Base-by-base conservation (phyloP, 108 stramenopile species). In the Cyclotella atomus region DNA sequence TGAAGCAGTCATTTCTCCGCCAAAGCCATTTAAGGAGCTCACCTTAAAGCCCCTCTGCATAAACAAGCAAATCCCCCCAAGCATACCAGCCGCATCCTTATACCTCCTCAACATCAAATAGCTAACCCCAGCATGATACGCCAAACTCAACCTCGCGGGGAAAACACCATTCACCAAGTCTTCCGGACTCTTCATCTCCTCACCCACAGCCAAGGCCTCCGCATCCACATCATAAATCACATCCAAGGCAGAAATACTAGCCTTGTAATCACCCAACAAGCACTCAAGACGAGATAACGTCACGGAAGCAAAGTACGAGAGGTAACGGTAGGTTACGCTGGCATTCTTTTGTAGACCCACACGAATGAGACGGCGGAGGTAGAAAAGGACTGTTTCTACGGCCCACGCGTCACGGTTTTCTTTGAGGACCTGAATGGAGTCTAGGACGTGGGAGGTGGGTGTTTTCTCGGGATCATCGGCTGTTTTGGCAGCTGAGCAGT, bases 31-130 rank as follows among this genome's bases (percentile, higher is more conserved):
- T n/a, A 41, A 41, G 7, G 9, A 12, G 38, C 70, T 68, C 66
- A 83, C 75, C 85, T 92, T 90, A 82, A 97, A 90, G 20, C 90
- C 91, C 36, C 91, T 72, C 61, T 90, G 88, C 85, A 93, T 87
- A 70, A 83, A 87, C 30, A 89, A 63, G 68, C 92, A 92, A 24
- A 95, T 81, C 29, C 87, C 84, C 38, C 87, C 88, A 15, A 97
- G 80, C 59, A 88, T 79, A 17, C 49, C 54, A 52, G 87, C 76
- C 19, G 98, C 92, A 76, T 99, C 98, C 61, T 93, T 91, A 87
- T 97, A 98, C 27, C 98, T 88, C 59, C 94, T 84, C 55, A 98
- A 70, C 97, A 99, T 97, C 65, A 99, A 77, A 73, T 89, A 96
- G 43, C 86, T 68, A 10, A 99, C 89, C 17, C 98, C 98, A 9